Base-by-base conservation (phyloP, 345 rosid species). In the Dimocarpus longan region DNA sequence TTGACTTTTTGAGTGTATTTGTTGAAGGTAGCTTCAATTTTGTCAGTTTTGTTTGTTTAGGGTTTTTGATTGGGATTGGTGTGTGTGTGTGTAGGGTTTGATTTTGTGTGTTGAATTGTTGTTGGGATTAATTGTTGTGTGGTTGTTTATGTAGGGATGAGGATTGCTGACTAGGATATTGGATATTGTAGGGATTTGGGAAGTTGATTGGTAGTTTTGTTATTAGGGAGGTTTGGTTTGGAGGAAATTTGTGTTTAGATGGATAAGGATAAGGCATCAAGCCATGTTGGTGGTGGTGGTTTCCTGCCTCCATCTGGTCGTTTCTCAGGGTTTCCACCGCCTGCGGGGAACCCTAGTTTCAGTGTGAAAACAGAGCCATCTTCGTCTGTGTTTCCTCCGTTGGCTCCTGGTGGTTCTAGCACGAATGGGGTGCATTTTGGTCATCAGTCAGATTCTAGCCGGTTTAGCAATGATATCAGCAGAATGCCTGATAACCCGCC, bases 401-500 rank as follows among this genome's bases (percentile, higher is more conserved):
- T 87, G 84, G 79, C 81, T 73, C 86, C 88, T 0, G 82, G 83
- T 79, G 72, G 64, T 62, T 48, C 86, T 21, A 79, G 77, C 78
- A 77, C 92, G 24, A 91, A 89, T 21, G 56, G 87, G 54, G 64
- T 76, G 39, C 78, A 80, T 70, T 80, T 83, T 10, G 86, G 87
- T 74, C 91, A 82, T 78, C 87, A 85, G 26, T 81, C 91, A 12
- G 93, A 91, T 66, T 76, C 91, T 43, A 88, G 78, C 66, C 77
- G 84, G 7, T 88, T 90, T 78, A 89, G 95, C 81, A 90, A 90
- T 82, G 98, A 93, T 78, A 85, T 94, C 46, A 93, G 95, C 84
- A 89, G 90, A 80, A 92, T 96, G 98, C 84, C 91, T 1, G 98
- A 94, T 82, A 88, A 91, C 52, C 98, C 98, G 22, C 90, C 89